Evolutionary conservation across 2,329 filamentous ascomycete genomes (phyloP).

Genomic region (Fusarium sp.): DNA sequence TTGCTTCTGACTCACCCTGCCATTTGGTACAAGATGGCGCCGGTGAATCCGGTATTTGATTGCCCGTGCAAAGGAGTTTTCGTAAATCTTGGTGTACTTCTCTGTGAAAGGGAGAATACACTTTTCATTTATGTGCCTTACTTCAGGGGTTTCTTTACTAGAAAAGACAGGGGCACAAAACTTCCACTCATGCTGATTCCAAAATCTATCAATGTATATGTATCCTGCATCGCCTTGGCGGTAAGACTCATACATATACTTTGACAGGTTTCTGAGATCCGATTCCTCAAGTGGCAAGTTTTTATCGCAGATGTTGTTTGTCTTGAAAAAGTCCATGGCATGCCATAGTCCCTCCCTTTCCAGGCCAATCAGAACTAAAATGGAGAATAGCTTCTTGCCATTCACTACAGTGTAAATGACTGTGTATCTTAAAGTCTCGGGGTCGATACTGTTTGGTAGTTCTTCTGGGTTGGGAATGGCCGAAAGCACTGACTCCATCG

Average conservation of each 20-base stretch:
- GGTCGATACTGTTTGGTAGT: rapidly evolving
- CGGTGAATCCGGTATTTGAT: background rate
- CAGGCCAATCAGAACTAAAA: background rate
- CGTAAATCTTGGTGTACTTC: background rate
- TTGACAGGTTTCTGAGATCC: background rate
- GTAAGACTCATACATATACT: background rate
- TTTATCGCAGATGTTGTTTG: background rate
- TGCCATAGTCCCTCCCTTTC: background rate
- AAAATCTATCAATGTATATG: no score
- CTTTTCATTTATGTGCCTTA: rapidly evolving
- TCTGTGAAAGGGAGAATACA: background rate
- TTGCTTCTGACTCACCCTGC: background rate
- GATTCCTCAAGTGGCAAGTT: background rate
- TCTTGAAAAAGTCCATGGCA: background rate
- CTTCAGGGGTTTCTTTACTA: rapidly evolving
- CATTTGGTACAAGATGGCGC: background rate
- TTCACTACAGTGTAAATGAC: background rate
- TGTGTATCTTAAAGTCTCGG: no score
- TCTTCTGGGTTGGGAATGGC: background rate
- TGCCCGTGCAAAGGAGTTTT: no score
- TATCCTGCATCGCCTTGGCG: no score
- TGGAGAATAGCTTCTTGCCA: background rate
- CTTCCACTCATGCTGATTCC: background rate
- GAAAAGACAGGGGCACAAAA: background rate
- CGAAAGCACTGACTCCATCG: background rate